These are phyloP conservation scores for Xylariaceae sp. DNA, from an alignment of 2,329 filamentous ascomycete species.

Conservation along the genomic window DNA sequence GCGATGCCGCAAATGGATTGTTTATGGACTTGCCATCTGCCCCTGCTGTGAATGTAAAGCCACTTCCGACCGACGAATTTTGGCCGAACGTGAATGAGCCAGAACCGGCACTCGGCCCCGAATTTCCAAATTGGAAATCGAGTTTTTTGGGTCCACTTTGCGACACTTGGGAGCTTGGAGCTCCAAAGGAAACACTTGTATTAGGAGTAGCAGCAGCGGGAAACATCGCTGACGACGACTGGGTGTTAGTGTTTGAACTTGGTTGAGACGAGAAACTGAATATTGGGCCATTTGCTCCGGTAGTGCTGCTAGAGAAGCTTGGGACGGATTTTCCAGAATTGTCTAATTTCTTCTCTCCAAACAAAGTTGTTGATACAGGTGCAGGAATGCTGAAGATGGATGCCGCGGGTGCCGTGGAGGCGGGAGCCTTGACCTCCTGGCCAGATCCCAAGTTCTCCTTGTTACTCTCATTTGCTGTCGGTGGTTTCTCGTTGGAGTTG, in stretches of 20 bases:
- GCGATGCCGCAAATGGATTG: conserved; percentile 30
- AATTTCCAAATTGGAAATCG: conserved; percentile 20
- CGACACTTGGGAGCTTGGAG: conserved; percentile 12
- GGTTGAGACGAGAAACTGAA: conserved; percentile 24
- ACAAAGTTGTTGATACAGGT: conserved; percentile 21
- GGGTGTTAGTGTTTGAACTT: conserved; percentile 7
- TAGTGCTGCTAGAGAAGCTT: conserved; percentile 18
- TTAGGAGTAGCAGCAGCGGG: neutral
- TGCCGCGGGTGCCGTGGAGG: conserved; percentile 21
- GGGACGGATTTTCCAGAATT: conserved; percentile 18
- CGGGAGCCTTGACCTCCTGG: conserved; percentile 27
- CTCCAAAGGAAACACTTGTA: conserved; percentile 19
- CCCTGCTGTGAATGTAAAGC: conserved; percentile 40
- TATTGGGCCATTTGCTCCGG: conserved; percentile 15
- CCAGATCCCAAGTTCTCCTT: conserved; percentile 9
- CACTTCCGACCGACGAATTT: conserved; percentile 18
- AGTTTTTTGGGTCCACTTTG: conserved; percentile 12
- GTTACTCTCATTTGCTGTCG: neutral
- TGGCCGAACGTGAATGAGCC: conserved; percentile 29
- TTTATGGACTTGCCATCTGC: conserved; percentile 35
- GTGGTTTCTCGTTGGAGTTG: neutral
- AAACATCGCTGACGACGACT: conserved; percentile 12
- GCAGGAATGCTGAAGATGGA: conserved; percentile 38
- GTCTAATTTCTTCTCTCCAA: conserved; percentile 26
- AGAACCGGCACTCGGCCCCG: conserved; percentile 7